These are phyloP conservation scores for Polytrichum formosum DNA, from an alignment of 225 moss, liverwort and hornwort genomes.

Conservation along the genomic window DNA sequence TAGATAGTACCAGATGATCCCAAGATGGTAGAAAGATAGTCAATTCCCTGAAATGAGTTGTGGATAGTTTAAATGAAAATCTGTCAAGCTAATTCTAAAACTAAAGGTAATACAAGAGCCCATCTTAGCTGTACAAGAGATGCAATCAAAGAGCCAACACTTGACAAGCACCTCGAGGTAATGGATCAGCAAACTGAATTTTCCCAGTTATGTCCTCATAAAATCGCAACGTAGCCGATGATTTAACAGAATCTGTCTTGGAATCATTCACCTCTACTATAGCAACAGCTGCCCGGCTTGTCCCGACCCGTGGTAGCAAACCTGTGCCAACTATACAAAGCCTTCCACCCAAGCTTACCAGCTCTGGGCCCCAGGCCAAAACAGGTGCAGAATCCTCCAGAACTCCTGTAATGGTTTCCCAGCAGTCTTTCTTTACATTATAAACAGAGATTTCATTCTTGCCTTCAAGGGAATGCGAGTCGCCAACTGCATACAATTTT, in stretches of 20 bases:
- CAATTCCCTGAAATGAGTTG: conserved; percentile 18
- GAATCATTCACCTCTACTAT: conserved; percentile 86
- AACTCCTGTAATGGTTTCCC: conserved; percentile 92
- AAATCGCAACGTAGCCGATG: conserved; percentile 69
- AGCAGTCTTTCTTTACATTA: conserved; percentile 75
- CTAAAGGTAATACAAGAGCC: conserved; percentile 6
- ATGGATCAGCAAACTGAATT: conserved; percentile 89
- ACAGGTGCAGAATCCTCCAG: conserved; percentile 86
- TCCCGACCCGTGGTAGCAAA: conserved; percentile 49
- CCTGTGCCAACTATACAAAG: conserved; percentile 93
- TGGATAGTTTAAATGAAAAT: conserved; percentile 17
- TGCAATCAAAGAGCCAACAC: conserved; percentile 67
- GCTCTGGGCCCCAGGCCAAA: conserved; percentile 96
- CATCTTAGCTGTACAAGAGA: conserved; percentile 32
- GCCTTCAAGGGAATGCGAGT: conserved; percentile 88
- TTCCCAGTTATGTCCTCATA: conserved; percentile 89
- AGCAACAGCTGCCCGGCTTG: conserved; percentile 82
- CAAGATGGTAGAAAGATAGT: conserved; percentile 19
- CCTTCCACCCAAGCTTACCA: conserved; percentile 79
- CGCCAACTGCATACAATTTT: conserved; percentile 91
- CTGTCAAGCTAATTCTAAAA: conserved; percentile 1
- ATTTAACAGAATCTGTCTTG: conserved; percentile 65
- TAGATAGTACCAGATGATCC: conserved; percentile 4
- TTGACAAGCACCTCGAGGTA: conserved; percentile 91
- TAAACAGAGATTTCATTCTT: conserved; percentile 97